Evolutionary conservation across 176 grass and related monocot species (phyloP).

Genomic region (Puya raimondii): DNA sequence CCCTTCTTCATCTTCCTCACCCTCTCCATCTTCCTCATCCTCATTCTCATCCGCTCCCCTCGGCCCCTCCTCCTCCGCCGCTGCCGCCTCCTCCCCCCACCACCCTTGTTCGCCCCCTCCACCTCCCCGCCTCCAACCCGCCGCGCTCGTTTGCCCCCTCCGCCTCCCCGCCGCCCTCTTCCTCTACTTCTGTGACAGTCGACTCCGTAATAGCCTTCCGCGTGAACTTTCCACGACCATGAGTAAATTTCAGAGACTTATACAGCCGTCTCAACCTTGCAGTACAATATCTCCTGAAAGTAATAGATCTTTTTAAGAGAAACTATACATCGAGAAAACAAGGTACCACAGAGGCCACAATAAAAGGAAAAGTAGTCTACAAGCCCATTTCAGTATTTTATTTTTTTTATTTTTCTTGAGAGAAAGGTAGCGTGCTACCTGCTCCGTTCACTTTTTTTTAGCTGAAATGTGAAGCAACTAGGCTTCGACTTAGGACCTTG

Average conservation of each 20-base stretch:
- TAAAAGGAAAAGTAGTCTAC: not conserved
- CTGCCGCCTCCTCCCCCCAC: too few relatives aligned
- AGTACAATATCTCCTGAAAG: constrained; percentile 80
- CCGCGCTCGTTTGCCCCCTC: too few relatives aligned
- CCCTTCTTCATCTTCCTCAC: too few relatives aligned
- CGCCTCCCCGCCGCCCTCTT: too few relatives aligned
- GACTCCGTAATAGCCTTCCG: constrained; percentile 68
- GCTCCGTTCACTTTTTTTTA: not conserved
- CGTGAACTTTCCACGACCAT: constrained; percentile 87
- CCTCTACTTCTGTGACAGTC: constrained; percentile 81
- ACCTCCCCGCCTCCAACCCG: too few relatives aligned
- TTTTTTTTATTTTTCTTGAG: not conserved
- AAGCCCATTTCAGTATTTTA: not conserved
- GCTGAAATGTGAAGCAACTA: too few relatives aligned
- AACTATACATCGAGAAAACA: not conserved
- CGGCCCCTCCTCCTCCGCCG: too few relatives aligned
- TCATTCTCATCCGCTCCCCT: too few relatives aligned
- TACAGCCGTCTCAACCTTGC: constrained; percentile 80
- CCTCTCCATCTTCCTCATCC: too few relatives aligned
- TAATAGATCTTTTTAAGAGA: constrained; percentile 30
- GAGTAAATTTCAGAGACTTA: constrained; percentile 85
- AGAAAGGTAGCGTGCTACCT: not conserved
- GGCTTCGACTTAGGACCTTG: too few relatives aligned
- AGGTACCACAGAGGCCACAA: not conserved
- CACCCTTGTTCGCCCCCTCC: too few relatives aligned